Conservation (phyloP, 2,329 filamentous ascomycete species). For the Aspergillus sp. region DNA sequence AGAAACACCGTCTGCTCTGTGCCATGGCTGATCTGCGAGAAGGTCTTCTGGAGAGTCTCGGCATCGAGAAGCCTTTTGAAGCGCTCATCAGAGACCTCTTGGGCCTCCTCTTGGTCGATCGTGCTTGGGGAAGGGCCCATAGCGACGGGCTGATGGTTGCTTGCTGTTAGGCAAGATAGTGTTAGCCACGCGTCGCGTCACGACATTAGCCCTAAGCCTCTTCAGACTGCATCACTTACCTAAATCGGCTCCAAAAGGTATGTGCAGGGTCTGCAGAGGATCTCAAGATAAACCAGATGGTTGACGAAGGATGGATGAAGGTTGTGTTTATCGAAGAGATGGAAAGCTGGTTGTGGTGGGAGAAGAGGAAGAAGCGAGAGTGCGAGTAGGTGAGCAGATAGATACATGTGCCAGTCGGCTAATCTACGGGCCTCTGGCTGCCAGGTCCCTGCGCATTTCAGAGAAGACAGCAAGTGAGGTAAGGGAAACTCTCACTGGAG, state of each 20-base stretch:
- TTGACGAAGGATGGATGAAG: no score
- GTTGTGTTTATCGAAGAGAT: no score
- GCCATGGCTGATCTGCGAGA: not conserved
- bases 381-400: no score
- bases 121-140: not conserved
- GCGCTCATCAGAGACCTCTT: not conserved
- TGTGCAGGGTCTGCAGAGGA: no score
- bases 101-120: not conserved
- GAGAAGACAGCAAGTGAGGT: no score
- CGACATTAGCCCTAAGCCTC: not conserved
- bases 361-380: no score
- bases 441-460: no score
- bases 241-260: not conserved
- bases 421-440: no score
- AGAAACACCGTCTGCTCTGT: not conserved
- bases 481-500: no score
- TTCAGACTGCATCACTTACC: not conserved
- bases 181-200: not conserved
- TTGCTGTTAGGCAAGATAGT: not conserved
- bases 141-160: not conserved
- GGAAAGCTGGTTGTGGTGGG: no score
- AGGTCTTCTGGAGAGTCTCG: not conserved
- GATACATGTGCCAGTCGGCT: no score
- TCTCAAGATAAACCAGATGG: no score
- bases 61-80: not conserved